These are phyloP conservation scores for Trichoderma semiorbis DNA, from an alignment of 2,329 filamentous ascomycete species.

Conservation along the genomic window DNA sequence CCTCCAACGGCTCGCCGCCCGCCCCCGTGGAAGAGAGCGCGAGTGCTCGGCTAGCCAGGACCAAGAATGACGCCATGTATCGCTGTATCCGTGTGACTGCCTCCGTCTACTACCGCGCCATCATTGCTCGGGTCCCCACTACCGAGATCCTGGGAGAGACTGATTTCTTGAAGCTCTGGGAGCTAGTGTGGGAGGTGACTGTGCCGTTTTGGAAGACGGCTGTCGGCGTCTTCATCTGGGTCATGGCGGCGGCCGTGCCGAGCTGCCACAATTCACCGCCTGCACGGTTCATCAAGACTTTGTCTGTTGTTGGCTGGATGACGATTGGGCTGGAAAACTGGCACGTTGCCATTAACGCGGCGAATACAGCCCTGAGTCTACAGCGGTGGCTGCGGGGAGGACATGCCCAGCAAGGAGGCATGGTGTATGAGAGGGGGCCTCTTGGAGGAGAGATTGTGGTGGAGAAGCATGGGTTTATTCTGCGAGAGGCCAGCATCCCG, in stretches of 20 bases:
- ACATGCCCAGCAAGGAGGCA: background rate
- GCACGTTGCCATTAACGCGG: constrained; percentile 40
- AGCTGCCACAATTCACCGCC: constrained; percentile 38
- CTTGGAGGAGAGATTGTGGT: constrained; percentile 25
- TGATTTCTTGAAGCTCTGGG: constrained; percentile 46
- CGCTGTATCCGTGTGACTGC: constrained; percentile 44
- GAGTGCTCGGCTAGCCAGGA: constrained; percentile 8
- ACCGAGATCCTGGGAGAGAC: constrained; percentile 36
- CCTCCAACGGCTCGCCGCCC: background rate
- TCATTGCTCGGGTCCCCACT: constrained; percentile 42
- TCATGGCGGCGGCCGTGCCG: constrained; percentile 42
- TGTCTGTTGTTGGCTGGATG: constrained; percentile 42
- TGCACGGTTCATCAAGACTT: constrained; percentile 45
- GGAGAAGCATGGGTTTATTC: constrained; percentile 27
- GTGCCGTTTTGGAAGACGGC: constrained; percentile 45
- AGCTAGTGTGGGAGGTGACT: constrained; percentile 44
- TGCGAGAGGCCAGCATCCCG: constrained; percentile 24
- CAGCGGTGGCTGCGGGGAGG: constrained; percentile 41
- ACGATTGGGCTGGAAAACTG: constrained; percentile 49
- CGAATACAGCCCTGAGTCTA: constrained; percentile 36
- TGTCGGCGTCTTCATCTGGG: constrained; percentile 49
- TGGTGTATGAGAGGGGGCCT: constrained; percentile 19
- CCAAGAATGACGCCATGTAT: constrained; percentile 41
- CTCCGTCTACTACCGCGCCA: constrained; percentile 46
- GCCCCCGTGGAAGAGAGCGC: constrained; percentile 9